Evolutionary conservation across 169 alveolate species (phyloP).

Genomic region (Sarcocystis neurona): DNA sequence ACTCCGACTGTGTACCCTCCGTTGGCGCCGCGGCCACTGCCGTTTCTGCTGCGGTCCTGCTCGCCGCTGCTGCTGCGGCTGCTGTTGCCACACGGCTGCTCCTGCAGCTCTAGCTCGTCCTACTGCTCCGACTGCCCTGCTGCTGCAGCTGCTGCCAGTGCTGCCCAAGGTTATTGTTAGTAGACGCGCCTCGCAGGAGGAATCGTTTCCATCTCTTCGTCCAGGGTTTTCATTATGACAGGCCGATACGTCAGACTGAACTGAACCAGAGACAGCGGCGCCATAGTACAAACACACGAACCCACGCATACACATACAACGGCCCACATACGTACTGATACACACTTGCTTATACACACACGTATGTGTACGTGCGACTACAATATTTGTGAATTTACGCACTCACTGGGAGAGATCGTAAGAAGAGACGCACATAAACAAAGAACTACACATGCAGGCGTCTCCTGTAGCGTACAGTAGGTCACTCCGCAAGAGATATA

Average conservation of each 20-base stretch:
- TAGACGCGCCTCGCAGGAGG: slow-evolving; percentile 87
- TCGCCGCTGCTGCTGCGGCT: not conserved
- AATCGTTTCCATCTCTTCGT: slow-evolving; percentile 86
- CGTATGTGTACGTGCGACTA: too few relatives aligned
- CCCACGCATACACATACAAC: not conserved
- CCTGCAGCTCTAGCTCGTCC: not conserved
- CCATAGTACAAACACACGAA: not conserved
- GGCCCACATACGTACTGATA: not conserved
- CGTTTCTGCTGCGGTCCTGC: slow-evolving; percentile 12
- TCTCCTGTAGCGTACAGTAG: too few relatives aligned
- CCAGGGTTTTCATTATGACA: slow-evolving; percentile 88
- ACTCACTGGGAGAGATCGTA: too few relatives aligned
- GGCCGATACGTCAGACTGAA: slow-evolving; percentile 80
- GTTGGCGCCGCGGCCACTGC: slow-evolving; percentile 31
- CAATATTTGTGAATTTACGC: too few relatives aligned
- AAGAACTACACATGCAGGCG: too few relatives aligned
- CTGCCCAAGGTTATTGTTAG: too few relatives aligned
- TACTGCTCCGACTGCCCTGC: too few relatives aligned
- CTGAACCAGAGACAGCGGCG: slow-evolving; percentile 37
- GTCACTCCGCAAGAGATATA: too few relatives aligned
- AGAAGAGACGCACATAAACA: too few relatives aligned
- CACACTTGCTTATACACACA: too few relatives aligned
- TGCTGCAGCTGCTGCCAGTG: too few relatives aligned
- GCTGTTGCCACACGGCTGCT: not conserved
- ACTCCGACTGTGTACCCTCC: not conserved